Evolutionary conservation across 495 filamentous ascomycete genomes (phyloP), one percentile per base, ranked within the genome.

Genomic region (Aspergillus coremiiformis): DNA sequence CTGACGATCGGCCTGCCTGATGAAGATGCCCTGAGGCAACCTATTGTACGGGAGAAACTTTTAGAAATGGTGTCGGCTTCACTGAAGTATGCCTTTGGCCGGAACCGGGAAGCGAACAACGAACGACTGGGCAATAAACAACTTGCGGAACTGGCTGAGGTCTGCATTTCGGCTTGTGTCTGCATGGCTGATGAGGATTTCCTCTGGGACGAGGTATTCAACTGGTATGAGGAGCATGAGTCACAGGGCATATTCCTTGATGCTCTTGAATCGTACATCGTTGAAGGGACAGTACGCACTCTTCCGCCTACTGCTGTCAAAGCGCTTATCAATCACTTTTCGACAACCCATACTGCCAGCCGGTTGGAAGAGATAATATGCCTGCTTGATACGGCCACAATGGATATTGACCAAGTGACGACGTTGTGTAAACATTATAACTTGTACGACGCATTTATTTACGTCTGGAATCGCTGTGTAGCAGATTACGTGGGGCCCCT

Each of bases 331-430:
- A 76, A 77, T 9, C 82, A 93, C 61, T 96, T 85, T 62, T 83
- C 89, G 14, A 78, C 69, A 35, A 84, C 81, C 54, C 85, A 86
- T 30, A 77, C 80, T 44, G 82, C 87, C 55, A 79, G 77, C 50
- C 80, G 84, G 12, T 71, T 98, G n/a, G 94, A 98, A 68, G 92
- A 96, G 65, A 84, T 97, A 62, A 85, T 98, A 19, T 97, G 94
- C 57, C 83, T 90, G 44, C 82, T 98, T 68, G 87, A 95, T 59
- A 92, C 93, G 0, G 72, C 79, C 8, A 96, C 89, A 4, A 84
- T 97, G 68, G 93, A 98, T 59, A 85, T 97, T 61, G 90, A 98
- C 60, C 90, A 96, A 64, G 82, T 92, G 43, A 95, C 90, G 0
- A 81, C 79, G 14, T 78, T 98, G 4, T 98, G 94, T 76, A 93